Evolutionary conservation across 768 basidiomycete species (phyloP).

Genomic region (Roridomyces roridus): DNA sequence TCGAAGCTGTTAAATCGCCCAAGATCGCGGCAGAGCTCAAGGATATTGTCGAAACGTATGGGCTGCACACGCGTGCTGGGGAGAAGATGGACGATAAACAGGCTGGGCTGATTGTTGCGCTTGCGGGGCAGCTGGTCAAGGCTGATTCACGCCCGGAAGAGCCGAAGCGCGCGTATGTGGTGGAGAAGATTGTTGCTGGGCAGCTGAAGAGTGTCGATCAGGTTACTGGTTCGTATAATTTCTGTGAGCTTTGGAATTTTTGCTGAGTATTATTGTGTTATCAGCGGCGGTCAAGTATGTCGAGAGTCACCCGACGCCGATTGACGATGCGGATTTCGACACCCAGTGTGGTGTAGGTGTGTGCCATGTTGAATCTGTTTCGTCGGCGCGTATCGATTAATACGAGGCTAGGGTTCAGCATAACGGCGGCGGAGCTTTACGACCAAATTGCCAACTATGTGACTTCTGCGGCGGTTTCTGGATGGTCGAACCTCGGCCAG

Average conservation of each 20-base stretch:
- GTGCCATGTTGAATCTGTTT: conserved; percentile 34
- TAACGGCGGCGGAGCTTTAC: conserved; percentile 70
- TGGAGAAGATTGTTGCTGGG: conserved; percentile 72
- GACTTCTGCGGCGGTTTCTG: conserved; percentile 55
- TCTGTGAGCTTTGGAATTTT: conserved; percentile 4
- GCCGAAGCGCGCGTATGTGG: conserved; percentile 64
- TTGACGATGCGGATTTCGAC: conserved; percentile 76
- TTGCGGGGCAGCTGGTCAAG: conserved; percentile 71
- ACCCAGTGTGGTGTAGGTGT: conserved; percentile 86
- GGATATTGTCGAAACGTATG: conserved; percentile 67
- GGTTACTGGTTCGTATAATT: conserved; percentile 69
- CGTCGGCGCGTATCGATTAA: background rate
- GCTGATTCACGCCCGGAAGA: conserved; percentile 49
- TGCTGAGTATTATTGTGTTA: conserved; percentile 8
- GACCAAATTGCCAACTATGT: conserved; percentile 63
- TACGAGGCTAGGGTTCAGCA: conserved; percentile 68
- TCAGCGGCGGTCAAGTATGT: conserved; percentile 81
- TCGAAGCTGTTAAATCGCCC: conserved; percentile 80
- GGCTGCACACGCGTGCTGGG: conserved; percentile 43
- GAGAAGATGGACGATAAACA: conserved; percentile 76
- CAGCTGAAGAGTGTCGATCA: conserved; percentile 85
- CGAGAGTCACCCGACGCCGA: conserved; percentile 62
- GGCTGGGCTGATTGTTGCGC: conserved; percentile 69
- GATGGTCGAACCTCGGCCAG: conserved; percentile 80
- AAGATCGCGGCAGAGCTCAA: conserved; percentile 77